Conservation (phyloP, 352 stramenopile species). For the Globisporangium irregulare region DNA sequence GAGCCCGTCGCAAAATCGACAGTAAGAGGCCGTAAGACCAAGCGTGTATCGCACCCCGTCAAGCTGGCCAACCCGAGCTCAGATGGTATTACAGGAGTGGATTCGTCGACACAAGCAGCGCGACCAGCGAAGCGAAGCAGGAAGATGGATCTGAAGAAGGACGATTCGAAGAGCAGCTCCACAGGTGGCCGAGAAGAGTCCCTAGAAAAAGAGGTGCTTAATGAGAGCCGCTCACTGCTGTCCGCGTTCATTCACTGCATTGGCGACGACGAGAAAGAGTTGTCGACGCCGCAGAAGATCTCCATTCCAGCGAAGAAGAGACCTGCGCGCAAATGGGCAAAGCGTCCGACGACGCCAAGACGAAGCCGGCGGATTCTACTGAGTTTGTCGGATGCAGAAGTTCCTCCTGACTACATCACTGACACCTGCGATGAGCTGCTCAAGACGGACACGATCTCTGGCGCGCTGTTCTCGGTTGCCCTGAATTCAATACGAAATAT, state of each 20-base stretch:
- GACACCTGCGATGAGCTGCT: constrained; percentile 33
- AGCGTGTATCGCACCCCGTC: neutral
- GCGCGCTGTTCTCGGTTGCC: constrained; percentile 36
- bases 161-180: neutral
- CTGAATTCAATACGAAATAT: constrained; percentile 33
- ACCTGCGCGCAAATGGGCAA: neutral
- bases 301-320: constrained; percentile 12
- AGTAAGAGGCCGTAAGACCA: neutral
- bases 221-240: constrained; percentile 9
- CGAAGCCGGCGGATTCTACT: constrained; percentile 9
- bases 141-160: neutral
- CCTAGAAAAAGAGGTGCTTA: neutral
- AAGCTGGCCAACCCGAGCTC: neutral
- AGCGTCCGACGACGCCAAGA: neutral
- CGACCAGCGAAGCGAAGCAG: constrained; percentile 33
- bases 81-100: neutral
- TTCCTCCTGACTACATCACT: constrained; percentile 23
- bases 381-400: neutral
- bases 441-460: constrained; percentile 37
- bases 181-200: neutral
- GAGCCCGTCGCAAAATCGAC: neutral
- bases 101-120: constrained; percentile 30
- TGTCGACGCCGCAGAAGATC: constrained; percentile 15
- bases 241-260: constrained; percentile 12
- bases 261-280: constrained; percentile 2